phyloP scores from a whole-genome alignment of 306 rosid species.

The Parietaria judaica region DNA sequence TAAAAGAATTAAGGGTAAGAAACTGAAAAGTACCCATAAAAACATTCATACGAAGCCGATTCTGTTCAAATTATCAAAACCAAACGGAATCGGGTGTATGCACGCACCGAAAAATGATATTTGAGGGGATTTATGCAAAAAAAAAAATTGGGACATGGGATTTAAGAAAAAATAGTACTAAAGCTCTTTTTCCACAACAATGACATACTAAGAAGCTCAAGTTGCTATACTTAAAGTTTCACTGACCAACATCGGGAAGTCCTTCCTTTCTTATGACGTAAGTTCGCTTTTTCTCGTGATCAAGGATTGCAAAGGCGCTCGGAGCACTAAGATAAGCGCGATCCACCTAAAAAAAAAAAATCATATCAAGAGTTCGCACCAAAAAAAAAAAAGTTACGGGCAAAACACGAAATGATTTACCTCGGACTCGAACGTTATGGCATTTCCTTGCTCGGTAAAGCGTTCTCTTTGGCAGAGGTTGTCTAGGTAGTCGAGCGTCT shows the following conservation, averaged over 20 bases:
- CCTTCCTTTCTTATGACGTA: conserved; percentile 80
- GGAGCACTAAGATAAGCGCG: conserved; percentile 84
- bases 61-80: too few relatives aligned
- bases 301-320: conserved; percentile 66
- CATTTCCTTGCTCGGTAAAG: conserved; percentile 94
- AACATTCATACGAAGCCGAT: too few relatives aligned
- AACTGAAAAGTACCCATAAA: too few relatives aligned
- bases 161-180: too few relatives aligned
- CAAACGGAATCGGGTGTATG: too few relatives aligned
- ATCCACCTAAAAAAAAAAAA: conserved; percentile 51
- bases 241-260: conserved; percentile 90
- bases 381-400: background rate
- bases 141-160: too few relatives aligned
- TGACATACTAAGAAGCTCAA: too few relatives aligned
- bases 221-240: too few relatives aligned
- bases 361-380: background rate
- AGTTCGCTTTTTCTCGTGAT: conserved; percentile 80
- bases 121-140: too few relatives aligned
- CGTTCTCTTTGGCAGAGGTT: conserved; percentile 71
- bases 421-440: conserved; percentile 87
- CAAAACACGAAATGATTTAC: conserved; percentile 24
- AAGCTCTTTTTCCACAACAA: too few relatives aligned
- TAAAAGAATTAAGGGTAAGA: too few relatives aligned
- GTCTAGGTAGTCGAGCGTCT: conserved; percentile 85
- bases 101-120: too few relatives aligned